Percentiles rank a stretch among this genome's conserved stretches.
Conservation (phyloP, 345 rosid genomes). For the Acer yangbiense region DNA sequence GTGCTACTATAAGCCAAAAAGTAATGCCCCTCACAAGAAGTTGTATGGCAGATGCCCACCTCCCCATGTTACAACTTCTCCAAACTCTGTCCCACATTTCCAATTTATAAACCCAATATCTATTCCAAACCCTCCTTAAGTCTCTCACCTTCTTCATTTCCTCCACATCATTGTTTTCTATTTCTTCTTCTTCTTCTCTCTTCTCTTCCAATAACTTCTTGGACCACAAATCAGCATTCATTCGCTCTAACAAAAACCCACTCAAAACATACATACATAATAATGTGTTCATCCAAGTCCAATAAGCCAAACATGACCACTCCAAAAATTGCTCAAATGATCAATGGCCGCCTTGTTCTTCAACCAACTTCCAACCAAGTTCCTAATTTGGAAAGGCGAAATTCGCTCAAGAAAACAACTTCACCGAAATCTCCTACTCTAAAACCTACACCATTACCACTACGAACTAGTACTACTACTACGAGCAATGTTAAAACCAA, state of each 20-base stretch:
- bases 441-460: conserved; percentile 20
- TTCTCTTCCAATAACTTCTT: not conserved
- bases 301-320: conserved; percentile 23
- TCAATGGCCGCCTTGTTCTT: conserved; percentile 66
- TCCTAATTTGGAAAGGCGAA: conserved; percentile 43
- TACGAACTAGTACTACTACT: conserved; percentile 14
- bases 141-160: conserved; percentile 8
- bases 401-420: conserved; percentile 43
- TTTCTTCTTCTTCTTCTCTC: not conserved
- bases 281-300: conserved; percentile 62
- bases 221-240: not conserved
- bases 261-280: conserved; percentile 5
- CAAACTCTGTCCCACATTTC: conserved; percentile 26
- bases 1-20: conserved; percentile 16
- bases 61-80: conserved; percentile 38
- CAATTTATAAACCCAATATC: conserved; percentile 28
- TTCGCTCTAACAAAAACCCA: conserved; percentile 11
- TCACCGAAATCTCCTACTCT: conserved; percentile 37
- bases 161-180: not conserved
- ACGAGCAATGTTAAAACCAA: not conserved
- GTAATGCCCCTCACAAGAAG: conserved; percentile 21
- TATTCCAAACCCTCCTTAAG: conserved; percentile 9
- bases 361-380: conserved; percentile 68
- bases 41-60: conserved; percentile 41
- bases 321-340: conserved; percentile 31